These are phyloP conservation scores for Trichosporon coremiiforme DNA, from an alignment of 1,284 basidiomycete species.

Conservation along the genomic window DNA sequence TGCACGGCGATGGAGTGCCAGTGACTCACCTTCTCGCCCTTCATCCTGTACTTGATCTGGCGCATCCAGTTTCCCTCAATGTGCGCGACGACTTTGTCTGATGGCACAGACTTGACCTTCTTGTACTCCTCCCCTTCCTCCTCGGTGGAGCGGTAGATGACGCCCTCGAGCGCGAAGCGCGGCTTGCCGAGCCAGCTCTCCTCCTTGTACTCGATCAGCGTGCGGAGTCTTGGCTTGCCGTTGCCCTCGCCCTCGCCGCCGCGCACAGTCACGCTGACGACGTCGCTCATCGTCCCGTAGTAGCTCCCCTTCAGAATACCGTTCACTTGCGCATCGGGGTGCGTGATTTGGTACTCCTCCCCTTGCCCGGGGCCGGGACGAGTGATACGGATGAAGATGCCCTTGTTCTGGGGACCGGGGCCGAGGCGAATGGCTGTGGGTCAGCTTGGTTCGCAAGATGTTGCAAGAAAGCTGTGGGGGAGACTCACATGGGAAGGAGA, in stretches of 20 bases:
- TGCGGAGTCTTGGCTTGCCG: constrained; percentile 66
- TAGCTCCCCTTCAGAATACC: constrained; percentile 75
- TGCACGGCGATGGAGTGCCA: no score
- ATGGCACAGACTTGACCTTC: constrained; percentile 86
- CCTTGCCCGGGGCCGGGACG: constrained; percentile 72
- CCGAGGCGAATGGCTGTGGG: constrained; percentile 68
- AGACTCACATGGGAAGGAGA: constrained; percentile 70
- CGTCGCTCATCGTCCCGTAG: constrained; percentile 71
- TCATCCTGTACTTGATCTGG: constrained; percentile 75
- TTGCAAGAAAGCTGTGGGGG: no score
- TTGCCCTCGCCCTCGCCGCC: constrained; percentile 67
- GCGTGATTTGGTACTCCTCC: constrained; percentile 84
- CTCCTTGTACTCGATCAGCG: constrained; percentile 93
- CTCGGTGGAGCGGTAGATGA: constrained; percentile 73
- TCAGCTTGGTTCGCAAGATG: neutral
- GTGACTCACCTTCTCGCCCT: constrained; percentile 61
- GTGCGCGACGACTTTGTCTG: constrained; percentile 72
- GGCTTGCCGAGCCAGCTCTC: constrained; percentile 94
- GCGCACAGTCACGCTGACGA: constrained; percentile 78
- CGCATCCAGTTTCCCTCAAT: constrained; percentile 90
- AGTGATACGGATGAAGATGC: constrained; percentile 77
- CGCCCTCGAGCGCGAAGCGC: constrained; percentile 84
- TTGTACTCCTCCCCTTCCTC: constrained; percentile 60
- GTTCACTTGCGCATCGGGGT: constrained; percentile 86
- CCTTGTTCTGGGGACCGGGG: constrained; percentile 82